Base-by-base conservation (phyloP, 768 basidiomycete genomes). In the Lepiota venenata region DNA sequence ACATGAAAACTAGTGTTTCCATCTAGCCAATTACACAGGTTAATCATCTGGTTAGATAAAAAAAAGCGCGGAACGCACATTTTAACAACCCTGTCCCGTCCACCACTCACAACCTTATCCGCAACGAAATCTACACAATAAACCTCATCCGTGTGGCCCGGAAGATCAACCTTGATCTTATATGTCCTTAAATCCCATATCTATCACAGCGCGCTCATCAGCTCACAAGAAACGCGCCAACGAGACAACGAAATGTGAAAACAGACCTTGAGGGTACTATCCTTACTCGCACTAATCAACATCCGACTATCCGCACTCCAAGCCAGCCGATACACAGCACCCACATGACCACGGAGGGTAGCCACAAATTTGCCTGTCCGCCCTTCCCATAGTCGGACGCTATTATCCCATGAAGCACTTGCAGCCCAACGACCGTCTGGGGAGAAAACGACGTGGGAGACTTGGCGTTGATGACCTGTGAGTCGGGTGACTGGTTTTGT, bases 51-150 rank as follows among this genome's bases (percentile, higher is more conserved):
- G 25, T 14, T 10, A 10, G 9, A 18, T n/a, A 22, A 9, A 38
- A 20, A 12, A 27, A 21, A 56, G 35, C 14, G 10, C 8, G 15
- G 43, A 39, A 73, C 91, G 61, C 65, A 97, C 92, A 98, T 98
- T 73, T 97, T 97, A 10, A 98, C 84, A 16, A 83, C 88, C 62
- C 84, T 82, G 71, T 98, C 96, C 41, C 89, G 74, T 12, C 96
- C 96, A n/a, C 95, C 96, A 65, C 93, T 96, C 59, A 97, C 93
- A n/a, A 98, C 82, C 69, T 99, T 99, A 73, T 99, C 96, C 0
- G 94, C 95, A 1, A 99, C 95, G 66, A 97, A 99, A 70, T 98
- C 96, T 14, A 99, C 96, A 64, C 96, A 98, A 71, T 98, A 98
- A 35, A 99, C 95, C 68, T 99, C 96, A 61, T 99, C 96, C 1